A percentile compares a stretch with the other conserved stretches of the same genome.
Evolutionary conservation across 2,329 filamentous ascomycete species (phyloP).

Genomic region (Ceratocystis huliohia): DNA sequence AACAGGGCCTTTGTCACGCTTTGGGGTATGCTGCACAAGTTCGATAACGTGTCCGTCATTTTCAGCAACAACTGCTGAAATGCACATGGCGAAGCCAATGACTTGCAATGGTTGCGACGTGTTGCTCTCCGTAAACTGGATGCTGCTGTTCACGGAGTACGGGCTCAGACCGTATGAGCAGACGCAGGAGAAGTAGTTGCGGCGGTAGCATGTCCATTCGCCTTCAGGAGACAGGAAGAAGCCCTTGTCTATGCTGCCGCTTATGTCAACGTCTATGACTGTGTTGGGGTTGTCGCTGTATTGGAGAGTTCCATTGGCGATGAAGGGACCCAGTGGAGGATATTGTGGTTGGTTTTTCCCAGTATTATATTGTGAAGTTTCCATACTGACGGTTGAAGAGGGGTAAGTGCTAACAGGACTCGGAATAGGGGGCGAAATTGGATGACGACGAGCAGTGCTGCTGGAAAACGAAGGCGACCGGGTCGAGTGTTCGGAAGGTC

Average conservation of each 20-base stretch:
- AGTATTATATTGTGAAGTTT: constrained; percentile 31
- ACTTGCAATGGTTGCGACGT: constrained; percentile 50
- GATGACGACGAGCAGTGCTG: constrained; percentile 35
- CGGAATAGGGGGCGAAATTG: constrained; percentile 40
- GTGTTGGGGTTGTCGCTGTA: constrained; percentile 39
- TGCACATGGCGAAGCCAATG: constrained; percentile 66
- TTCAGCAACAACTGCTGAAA: constrained; percentile 71
- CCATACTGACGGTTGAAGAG: constrained; percentile 38
- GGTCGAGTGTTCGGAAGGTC: constrained; percentile 36
- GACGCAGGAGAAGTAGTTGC: constrained; percentile 81
- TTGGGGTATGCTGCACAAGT: constrained; percentile 80
- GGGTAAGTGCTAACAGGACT: constrained; percentile 37
- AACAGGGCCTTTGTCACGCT: constrained; percentile 76
- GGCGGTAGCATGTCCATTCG: constrained; percentile 84
- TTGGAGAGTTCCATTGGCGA: constrained; percentile 46
- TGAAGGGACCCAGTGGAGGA: constrained; percentile 41
- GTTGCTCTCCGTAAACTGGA: constrained; percentile 40
- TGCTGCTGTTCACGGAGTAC: constrained; percentile 33
- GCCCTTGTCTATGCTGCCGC: constrained; percentile 74
- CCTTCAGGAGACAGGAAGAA: constrained; percentile 65
- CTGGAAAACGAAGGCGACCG: constrained; percentile 41
- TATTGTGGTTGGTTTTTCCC: constrained; percentile 31
- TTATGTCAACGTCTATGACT: constrained; percentile 57
- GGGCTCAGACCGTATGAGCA: constrained; percentile 64
- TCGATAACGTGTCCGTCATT: constrained; percentile 65